Base-by-base conservation (phyloP, 257 asterid genomes). In the Solanum sitiens region DNA sequence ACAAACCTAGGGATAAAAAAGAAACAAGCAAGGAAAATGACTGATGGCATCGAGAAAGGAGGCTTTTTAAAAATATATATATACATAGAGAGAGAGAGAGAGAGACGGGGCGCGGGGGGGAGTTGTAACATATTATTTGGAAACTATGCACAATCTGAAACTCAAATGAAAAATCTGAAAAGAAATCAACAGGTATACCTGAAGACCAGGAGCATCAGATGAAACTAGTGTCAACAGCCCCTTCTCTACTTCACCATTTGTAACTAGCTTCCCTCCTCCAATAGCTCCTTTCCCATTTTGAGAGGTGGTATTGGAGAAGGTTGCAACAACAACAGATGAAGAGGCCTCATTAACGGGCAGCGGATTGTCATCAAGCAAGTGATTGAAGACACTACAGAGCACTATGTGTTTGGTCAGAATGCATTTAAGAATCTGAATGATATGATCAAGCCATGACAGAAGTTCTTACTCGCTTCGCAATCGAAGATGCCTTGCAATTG, bases 351-450 rank as follows among this genome's bases (percentile, higher is more conserved):
- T 93, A 87, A 93, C 87, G 84, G 99, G 98, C 95, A 97, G 90
- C 15, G 99, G 99, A 90, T 90, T 89, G 91, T 97, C 99, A 92
- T 97, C 99, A 76, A 97, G 98, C 91, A 95, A 93, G 93, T 94
- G 93, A 89, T 91, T 93, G 86, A 97, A 97, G 90, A 92, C 95
- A 89, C 99, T 95, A 94, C 95, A 92, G 27, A 84, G 75, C 88
- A 82, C 77, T 32, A 87, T 83, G 89, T 67, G 18, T 82, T 47
- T 80, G 44, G 85, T 82, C 70, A 73, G 83, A 44, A 79, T 3
- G 50, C 82, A 68, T 23, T 72, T 33, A 35, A 86, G 45, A 73
- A 3, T 82, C 63, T 85, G 61, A 65, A 67, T 10, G 32, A 16
- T 40, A 56, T 25, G n/a, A 84, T 40, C 23, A 14, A 79, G 37